Evolutionary conservation across 768 basidiomycete genomes (phyloP), one percentile per base, ranked within the genome.

Genomic region (Russula earlei): DNA sequence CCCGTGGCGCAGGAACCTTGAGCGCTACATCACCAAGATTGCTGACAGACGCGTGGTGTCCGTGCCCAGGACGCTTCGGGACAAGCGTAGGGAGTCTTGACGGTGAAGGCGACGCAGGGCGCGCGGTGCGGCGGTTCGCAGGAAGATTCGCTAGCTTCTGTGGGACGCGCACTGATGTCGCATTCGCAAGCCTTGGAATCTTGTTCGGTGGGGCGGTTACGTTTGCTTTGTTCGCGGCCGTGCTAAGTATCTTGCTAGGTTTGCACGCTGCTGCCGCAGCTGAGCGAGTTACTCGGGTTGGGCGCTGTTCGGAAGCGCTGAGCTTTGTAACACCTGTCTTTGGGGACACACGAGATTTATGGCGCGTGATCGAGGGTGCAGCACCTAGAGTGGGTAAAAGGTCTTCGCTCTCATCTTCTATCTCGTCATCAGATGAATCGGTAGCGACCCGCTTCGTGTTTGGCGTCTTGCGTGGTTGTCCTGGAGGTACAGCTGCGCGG

Each of bases 401-500:
- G 62, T 87, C 84, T 40, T 78, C 77, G 22, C 72, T 74, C 41
- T 79, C 77, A 22, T 72, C 75, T 58, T 80, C 83, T 20, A 67
- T 70, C 42, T 72, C 82, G 41, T 87, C 85, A 48, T 82, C 80
- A 45, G 84, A 85, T 3, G 83, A 83, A 59, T 85, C 85, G 50
- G 78, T 75, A 1, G 82, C 81, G 10, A 75, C 66, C 54, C 87
- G 82, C 70, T 92, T 91, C 44, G 82, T 75, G 52, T 81, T 77
- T 0, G 92, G 92, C 0, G 91, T 92, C 74, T 95, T 96, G 62
- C 84, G 83, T 29, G 87, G 90, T 66, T 90, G 91, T 19, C 85
- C 87, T 9, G 86, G 88, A 19, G 90, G 85, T 11, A 80, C 78
- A 20, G 88, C 87, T 17, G 77, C 80, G 31, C 77, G 78, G 0